A percentile compares a stretch with the other conserved stretches of the same genome.
These are phyloP conservation scores for Microdochium paspali DNA, from an alignment of 2,329 filamentous ascomycete species.

Conservation along the genomic window DNA sequence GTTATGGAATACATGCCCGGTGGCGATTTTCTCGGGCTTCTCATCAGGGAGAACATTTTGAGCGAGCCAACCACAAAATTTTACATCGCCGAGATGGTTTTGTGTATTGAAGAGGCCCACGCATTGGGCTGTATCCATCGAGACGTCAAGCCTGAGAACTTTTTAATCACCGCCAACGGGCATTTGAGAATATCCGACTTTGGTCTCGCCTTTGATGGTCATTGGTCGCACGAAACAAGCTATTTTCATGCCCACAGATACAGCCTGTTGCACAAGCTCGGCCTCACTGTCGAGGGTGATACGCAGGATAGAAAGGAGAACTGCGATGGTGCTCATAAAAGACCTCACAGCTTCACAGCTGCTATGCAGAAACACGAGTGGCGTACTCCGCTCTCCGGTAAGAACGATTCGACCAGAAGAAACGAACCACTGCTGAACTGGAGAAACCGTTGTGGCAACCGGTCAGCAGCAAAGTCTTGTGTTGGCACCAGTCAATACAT, in stretches of 20 bases:
- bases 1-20: constrained; percentile 99
- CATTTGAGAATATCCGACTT: constrained; percentile 97
- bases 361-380: constrained; percentile 30
- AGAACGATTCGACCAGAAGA: constrained; percentile 4
- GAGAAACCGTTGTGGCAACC: constrained; percentile 60
- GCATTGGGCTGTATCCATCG: constrained; percentile 84
- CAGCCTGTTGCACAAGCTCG: constrained; percentile 65
- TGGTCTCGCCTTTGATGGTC: constrained; percentile 86
- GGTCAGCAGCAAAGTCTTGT: constrained; percentile 70
- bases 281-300: constrained; percentile 66
- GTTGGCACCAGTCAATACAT: constrained; percentile 98
- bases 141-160: constrained; percentile 96
- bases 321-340: constrained; percentile 23
- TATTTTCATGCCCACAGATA: constrained; percentile 83
- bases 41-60: constrained; percentile 78
- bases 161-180: constrained; percentile 77
- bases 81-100: constrained; percentile 92
- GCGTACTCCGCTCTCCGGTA: constrained; percentile 1
- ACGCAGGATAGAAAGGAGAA: constrained; percentile 47
- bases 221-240: constrained; percentile 83
- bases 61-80: constrained; percentile 71
- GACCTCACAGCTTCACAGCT: constrained; percentile 27
- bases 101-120: constrained; percentile 90
- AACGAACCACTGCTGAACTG: constrained; percentile 53
- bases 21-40: constrained; percentile 80